Evolutionary conservation across 352 stramenopile genomes (phyloP).

Genomic region (Phytophthora pluvialis): DNA sequence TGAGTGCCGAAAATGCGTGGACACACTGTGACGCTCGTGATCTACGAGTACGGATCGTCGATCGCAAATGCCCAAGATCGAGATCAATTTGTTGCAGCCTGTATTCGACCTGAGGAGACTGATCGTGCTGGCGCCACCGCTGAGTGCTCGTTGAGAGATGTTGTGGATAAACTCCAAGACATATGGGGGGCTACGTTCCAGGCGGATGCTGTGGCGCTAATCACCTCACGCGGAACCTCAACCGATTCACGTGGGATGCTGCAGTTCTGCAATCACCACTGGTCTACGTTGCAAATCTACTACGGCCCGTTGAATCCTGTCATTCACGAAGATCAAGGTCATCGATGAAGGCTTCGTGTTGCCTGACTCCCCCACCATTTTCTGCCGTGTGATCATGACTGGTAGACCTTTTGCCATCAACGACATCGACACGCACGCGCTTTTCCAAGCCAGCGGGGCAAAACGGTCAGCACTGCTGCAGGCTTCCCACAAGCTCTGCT

Average conservation of each 20-base stretch:
- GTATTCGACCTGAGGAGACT: too few species aligned
- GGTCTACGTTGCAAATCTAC: not conserved
- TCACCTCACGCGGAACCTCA: not conserved
- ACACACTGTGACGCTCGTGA: too few species aligned
- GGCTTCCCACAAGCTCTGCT: conserved; percentile 49
- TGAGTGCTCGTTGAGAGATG: too few species aligned
- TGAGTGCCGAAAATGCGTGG: too few species aligned
- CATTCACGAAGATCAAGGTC: too few species aligned
- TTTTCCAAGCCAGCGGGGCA: conserved; percentile 50
- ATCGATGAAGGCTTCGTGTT: not conserved
- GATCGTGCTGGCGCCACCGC: too few species aligned
- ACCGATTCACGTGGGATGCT: not conserved
- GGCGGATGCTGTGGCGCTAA: too few species aligned
- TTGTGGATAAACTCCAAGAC: too few species aligned
- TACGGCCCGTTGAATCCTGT: not conserved
- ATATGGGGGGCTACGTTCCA: too few species aligned
- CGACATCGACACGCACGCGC: conserved; percentile 63
- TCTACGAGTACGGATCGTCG: too few species aligned
- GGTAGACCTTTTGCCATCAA: conserved; percentile 58
- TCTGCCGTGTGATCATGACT: conserved; percentile 72
- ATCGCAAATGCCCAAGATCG: too few species aligned
- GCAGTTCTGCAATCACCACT: not conserved
- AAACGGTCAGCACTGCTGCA: conserved; percentile 23
- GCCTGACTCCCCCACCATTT: conserved; percentile 67
- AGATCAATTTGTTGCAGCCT: too few species aligned